Percentiles rank a stretch among this genome's conserved stretches.
These are phyloP conservation scores for Colletotrichum truncatum DNA, from an alignment of 2,329 filamentous ascomycete species.

Conservation along the genomic window DNA sequence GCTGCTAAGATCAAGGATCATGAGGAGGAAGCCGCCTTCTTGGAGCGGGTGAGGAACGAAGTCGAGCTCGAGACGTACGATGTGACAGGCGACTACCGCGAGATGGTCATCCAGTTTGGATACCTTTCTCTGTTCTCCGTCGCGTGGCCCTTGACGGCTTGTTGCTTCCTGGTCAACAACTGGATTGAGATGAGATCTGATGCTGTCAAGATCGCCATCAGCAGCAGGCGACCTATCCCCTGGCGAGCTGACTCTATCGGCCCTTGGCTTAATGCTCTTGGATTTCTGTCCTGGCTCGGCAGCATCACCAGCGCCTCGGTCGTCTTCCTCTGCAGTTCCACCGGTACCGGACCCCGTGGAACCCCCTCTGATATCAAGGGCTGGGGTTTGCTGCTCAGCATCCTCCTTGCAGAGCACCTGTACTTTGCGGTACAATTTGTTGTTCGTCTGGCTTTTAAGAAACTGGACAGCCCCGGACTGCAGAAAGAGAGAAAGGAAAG, in stretches of 20 bases:
- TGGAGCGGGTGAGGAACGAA: conserved; percentile 83
- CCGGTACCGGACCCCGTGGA: conserved; percentile 71
- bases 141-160: conserved; percentile 91
- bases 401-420: conserved; percentile 88
- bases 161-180: conserved; percentile 93
- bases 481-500: conserved; percentile 87
- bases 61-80: conserved; percentile 86
- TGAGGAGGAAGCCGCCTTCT: conserved; percentile 81
- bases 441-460: conserved; percentile 78
- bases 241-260: conserved; percentile 94
- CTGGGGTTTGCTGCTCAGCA: conserved; percentile 83
- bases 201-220: conserved; percentile 90
- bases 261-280: conserved; percentile 86
- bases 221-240: conserved; percentile 89
- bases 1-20: conserved; percentile 65
- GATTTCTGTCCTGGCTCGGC: conserved; percentile 93
- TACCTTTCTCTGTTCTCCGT: conserved; percentile 93
- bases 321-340: conserved; percentile 91
- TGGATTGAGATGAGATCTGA: conserved; percentile 96
- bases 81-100: conserved; percentile 88
- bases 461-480: conserved; percentile 85
- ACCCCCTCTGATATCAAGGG: conserved; percentile 75
- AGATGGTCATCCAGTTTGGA: conserved; percentile 90
- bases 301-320: conserved; percentile 88
- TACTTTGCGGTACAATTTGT: conserved; percentile 82